Percentiles rank a stretch among this genome's conserved stretches.
These are phyloP conservation scores for Tetrapisispora namnaoensis DNA, from an alignment of 805 yeast species.

Conservation along the genomic window DNA sequence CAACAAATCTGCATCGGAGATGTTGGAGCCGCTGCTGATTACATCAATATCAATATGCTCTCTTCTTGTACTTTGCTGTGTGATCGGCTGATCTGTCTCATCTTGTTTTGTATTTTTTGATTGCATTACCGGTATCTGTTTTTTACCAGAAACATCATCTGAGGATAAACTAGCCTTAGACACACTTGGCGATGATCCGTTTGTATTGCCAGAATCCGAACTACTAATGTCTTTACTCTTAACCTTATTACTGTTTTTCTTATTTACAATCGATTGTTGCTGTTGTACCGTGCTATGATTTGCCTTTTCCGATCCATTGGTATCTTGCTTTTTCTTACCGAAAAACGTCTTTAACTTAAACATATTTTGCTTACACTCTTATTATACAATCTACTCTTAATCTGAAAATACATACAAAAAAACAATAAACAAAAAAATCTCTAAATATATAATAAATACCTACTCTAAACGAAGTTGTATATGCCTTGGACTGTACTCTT, in stretches of 20 bases:
- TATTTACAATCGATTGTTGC: not conserved
- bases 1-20: not conserved
- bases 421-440: too few relatives aligned
- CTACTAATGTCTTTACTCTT: not conserved
- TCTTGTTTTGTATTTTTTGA: not conserved
- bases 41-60: conserved; percentile 1
- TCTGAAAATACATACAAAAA: not conserved
- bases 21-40: not conserved
- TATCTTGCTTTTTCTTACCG: not conserved
- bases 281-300: not conserved
- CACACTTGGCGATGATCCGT: not conserved
- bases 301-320: not conserved
- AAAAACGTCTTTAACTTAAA: conserved; percentile 1
- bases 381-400: not conserved
- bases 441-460: too few relatives aligned
- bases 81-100: not conserved
- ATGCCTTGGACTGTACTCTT: too few relatives aligned
- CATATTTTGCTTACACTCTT: not conserved
- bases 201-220: not conserved
- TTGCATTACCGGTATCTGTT: not conserved
- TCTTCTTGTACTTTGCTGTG: not conserved
- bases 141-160: not conserved
- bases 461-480: too few relatives aligned
- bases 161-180: not conserved
- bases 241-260: not conserved